Evolutionary conservation across 116 monocot species (phyloP).

Genomic region (Phalaenopsis hybrid): DNA sequence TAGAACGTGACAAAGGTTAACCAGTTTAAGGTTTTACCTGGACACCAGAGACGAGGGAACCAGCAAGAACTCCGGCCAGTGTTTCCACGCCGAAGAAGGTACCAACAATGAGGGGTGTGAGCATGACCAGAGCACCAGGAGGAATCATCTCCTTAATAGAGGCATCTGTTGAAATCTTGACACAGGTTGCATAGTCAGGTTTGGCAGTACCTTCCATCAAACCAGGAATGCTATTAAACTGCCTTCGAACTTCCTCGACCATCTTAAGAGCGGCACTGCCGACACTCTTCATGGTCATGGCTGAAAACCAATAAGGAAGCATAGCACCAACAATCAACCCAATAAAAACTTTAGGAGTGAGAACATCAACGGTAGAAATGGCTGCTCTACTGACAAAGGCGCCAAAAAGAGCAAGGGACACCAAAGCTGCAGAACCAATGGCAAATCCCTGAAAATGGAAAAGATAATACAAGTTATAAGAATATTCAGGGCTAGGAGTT

Average conservation of each 20-base stretch:
- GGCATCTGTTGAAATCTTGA: constrained; percentile 81
- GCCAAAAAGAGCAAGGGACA: constrained; percentile 80
- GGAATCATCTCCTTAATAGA: constrained; percentile 90
- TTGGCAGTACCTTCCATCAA: constrained; percentile 66
- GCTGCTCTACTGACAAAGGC: constrained; percentile 75
- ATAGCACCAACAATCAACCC: constrained; percentile 76
- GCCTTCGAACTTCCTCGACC: constrained; percentile 81
- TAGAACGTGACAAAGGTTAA: background rate
- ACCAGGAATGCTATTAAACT: constrained; percentile 81
- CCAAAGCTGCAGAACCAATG: constrained; percentile 75
- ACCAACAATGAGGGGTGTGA: constrained; percentile 76
- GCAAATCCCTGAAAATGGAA: constrained; percentile 57
- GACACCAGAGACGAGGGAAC: constrained; percentile 73
- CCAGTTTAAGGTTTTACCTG: constrained; percentile 27
- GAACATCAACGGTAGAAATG: constrained; percentile 45
- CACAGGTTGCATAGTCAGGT: constrained; percentile 78
- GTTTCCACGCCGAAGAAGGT: constrained; percentile 76
- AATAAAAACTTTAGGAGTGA: constrained; percentile 70
- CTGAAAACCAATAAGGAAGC: constrained; percentile 91
- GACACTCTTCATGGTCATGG: constrained; percentile 87
- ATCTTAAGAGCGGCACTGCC: constrained; percentile 78
- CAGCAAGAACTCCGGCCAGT: constrained; percentile 65
- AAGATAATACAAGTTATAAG: too few relatives aligned
- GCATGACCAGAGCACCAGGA: constrained; percentile 74
- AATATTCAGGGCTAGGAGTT: too few relatives aligned